phyloP scores from a whole-genome alignment of 2,329 filamentous ascomycete species.

The Talaromyces sp. region DNA sequence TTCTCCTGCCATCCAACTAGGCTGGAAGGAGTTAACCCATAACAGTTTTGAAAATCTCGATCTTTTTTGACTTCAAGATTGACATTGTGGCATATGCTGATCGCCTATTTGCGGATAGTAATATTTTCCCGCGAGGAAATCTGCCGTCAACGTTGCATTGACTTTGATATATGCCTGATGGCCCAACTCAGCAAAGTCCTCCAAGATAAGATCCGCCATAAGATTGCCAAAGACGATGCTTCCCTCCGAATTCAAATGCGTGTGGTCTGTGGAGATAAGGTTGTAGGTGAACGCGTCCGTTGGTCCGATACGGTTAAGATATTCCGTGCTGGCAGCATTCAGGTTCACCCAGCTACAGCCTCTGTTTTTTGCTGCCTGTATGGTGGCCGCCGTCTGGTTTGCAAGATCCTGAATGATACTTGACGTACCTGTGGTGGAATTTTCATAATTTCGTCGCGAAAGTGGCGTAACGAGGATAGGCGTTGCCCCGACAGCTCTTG shows the following conservation, averaged over 20 bases:
- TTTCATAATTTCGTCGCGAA: conserved; percentile 2
- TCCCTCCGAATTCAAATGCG: conserved; percentile 2
- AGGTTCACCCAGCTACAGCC: not conserved
- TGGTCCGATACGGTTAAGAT: conserved; percentile 2
- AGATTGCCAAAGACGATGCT: conserved; percentile 1
- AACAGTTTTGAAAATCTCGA: not conserved
- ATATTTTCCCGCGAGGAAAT: not conserved
- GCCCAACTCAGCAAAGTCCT: not conserved
- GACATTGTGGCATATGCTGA: not conserved
- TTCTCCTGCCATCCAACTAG: too few species aligned
- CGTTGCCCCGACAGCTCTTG: not conserved
- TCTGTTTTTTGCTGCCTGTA: not conserved
- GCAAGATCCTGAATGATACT: not conserved
- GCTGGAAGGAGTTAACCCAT: not conserved
- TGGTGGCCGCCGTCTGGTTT: conserved; percentile 1
- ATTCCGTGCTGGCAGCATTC: conserved; percentile 1
- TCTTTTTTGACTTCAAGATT: not conserved
- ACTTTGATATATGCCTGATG: not conserved
- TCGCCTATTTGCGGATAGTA: not conserved
- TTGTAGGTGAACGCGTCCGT: conserved; percentile 1
- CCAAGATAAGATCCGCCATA: not conserved
- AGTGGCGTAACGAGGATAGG: conserved; percentile 2
- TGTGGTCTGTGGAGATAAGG: not conserved
- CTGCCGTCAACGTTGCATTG: not conserved
- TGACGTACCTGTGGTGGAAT: not conserved